Evolutionary conservation across 2,329 filamentous ascomycete species (phyloP).

Genomic region (Xenoacremonium recifei): DNA sequence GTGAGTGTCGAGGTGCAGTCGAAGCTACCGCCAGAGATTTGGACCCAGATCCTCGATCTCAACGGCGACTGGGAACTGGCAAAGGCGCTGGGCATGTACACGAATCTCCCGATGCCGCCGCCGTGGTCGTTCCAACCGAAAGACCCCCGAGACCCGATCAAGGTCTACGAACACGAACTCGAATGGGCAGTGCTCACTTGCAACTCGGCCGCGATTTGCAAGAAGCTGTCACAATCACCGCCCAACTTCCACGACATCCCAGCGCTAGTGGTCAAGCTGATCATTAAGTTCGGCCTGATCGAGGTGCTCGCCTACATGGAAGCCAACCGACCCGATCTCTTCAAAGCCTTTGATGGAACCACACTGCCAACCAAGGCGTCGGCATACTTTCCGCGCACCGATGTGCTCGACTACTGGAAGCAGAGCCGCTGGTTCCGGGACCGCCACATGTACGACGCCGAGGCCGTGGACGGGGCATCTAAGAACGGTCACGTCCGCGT

Average conservation of each 20-base stretch:
- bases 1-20: conserved; percentile 34
- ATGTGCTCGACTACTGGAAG: conserved; percentile 90
- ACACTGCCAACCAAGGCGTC: conserved; percentile 87
- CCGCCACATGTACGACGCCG: conserved; percentile 75
- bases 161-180: conserved; percentile 72
- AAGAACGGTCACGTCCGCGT: conserved; percentile 81
- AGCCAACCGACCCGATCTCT: conserved; percentile 65
- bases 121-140: conserved; percentile 66
- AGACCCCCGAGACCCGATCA: conserved; percentile 61
- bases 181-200: conserved; percentile 83
- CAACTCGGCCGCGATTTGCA: conserved; percentile 68
- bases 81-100: conserved; percentile 76
- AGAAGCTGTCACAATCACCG: conserved; percentile 69
- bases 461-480: conserved; percentile 85
- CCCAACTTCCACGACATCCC: conserved; percentile 71
- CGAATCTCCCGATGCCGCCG: conserved; percentile 67
- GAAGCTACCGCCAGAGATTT: conserved; percentile 78
- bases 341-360: conserved; percentile 82
- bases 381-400: conserved; percentile 77
- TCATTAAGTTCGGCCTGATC: conserved; percentile 86
- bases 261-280: conserved; percentile 78
- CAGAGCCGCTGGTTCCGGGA: conserved; percentile 78
- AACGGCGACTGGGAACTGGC: conserved; percentile 90
- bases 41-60: conserved; percentile 83
- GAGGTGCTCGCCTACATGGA: conserved; percentile 71